Base-by-base conservation (phyloP, 768 basidiomycete species). In the Tylopilus intermedius region DNA sequence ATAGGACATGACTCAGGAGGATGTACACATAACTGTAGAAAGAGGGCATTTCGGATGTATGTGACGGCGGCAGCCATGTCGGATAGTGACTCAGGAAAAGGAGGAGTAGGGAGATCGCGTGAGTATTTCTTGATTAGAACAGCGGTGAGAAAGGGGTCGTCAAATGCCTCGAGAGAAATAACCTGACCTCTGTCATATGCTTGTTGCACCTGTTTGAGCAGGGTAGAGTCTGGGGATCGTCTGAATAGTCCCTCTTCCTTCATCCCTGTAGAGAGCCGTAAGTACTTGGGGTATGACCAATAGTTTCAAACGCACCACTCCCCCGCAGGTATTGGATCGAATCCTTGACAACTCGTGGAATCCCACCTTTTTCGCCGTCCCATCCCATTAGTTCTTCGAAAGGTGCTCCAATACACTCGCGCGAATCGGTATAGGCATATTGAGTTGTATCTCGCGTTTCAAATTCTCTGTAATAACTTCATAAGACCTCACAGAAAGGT, bases 171-270 rank as follows among this genome's bases (percentile, higher is more conserved):
- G 40, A 94, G 70, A 1, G 87, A 88, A 9, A 94, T 84, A 1
- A 91, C 83, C 56, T 90, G 81, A 10, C 88, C 90, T 69, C 91
- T 73, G 63, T 94, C 88, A 60, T 93, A 93, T 2, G 90, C 91
- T 30, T 89, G 85, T 60, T 88, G 82, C 10, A 84, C 89, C 54
- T 89, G 83, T 53, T 76, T 80, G 26, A 93, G 74, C 58, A 89
- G 65, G 1, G 74, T 75, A 9, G 86, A 86, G 49, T 77, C 81
- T 1, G 90, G 87, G 5, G 88, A 90, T n/a, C 89, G 78, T 50
- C 91, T 77, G 68, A 94, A 94, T 2, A 94, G 71, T 0, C 91
- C 91, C 55, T 89, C 88, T 30, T 88, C 82, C 24, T 80, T 71
- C 71, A 93, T 50, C 49, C 67, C 88, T 75, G 49, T 13, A 11